Conservation (phyloP, 441 rosid genomes). For the Omphalea diandra region DNA sequence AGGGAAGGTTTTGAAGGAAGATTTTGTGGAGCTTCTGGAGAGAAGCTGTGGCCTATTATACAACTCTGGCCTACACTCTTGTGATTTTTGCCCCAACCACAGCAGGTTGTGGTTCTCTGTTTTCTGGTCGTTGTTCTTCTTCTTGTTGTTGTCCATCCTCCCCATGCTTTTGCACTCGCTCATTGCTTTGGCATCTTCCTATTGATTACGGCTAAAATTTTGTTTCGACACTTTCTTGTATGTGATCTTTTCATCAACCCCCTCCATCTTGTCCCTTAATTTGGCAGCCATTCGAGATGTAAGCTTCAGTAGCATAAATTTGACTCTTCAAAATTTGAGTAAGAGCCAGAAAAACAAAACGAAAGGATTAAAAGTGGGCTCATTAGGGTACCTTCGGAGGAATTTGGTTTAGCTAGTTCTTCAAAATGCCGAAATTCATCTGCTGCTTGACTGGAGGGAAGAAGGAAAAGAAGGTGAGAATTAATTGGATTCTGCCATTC, state of each 20-base stretch:
- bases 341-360: conserved; percentile 5
- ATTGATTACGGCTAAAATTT: conserved; percentile 76
- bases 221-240: conserved; percentile 15
- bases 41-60: conserved; percentile 50
- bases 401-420: conserved; percentile 8
- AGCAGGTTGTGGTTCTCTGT: conserved; percentile 40
- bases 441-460: conserved; percentile 46
- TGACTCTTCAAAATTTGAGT: neutral
- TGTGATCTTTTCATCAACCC: conserved; percentile 26
- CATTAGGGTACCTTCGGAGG: conserved; percentile 13
- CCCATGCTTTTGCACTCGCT: conserved; percentile 17
- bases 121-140: conserved; percentile 38
- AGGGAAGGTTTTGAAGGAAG: conserved; percentile 24
- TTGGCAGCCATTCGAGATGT: conserved; percentile 37
- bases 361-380: neutral
- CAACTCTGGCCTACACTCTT: conserved; percentile 74
- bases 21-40: conserved; percentile 42
- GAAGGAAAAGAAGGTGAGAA: conserved; percentile 52
- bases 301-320: conserved; percentile 13
- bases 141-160: no score
- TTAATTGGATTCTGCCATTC: neutral
- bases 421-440: conserved; percentile 44
- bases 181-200: conserved; percentile 63
- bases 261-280: neutral
- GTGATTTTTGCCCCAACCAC: conserved; percentile 43